These are phyloP conservation scores for Sanghuangporus sanghuang DNA, from an alignment of 1,284 basidiomycete species.

Conservation along the genomic window DNA sequence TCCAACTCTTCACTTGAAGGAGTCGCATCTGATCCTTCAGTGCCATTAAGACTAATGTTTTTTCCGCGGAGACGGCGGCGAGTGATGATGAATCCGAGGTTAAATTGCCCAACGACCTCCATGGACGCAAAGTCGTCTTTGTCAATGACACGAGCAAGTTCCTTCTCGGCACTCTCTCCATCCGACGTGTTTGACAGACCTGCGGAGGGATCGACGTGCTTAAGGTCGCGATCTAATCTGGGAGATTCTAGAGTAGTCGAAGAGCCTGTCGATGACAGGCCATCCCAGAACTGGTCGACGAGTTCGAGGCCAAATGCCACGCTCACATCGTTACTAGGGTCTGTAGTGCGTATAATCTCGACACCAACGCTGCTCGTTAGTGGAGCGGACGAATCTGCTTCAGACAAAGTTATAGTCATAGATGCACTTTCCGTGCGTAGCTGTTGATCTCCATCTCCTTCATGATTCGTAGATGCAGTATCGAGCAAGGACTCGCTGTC, in stretches of 20 bases:
- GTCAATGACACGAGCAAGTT: conserved; percentile 80
- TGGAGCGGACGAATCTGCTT: conserved; percentile 16
- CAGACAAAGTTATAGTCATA: not conserved
- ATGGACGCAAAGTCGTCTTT: conserved; percentile 86
- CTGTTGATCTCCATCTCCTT: conserved; percentile 1
- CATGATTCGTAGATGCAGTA: conserved; percentile 12
- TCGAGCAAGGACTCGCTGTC: conserved; percentile 21
- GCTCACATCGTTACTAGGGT: conserved; percentile 31
- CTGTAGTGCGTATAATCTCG: conserved; percentile 42
- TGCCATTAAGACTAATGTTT: not conserved
- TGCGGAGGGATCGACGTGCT: conserved; percentile 17
- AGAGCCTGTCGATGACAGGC: not conserved
- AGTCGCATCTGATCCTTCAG: conserved; percentile 14
- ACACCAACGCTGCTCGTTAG: conserved; percentile 24
- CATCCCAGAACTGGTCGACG: not conserved
- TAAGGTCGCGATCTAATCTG: conserved; percentile 26
- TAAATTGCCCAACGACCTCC: conserved; percentile 92
- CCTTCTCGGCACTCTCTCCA: conserved; percentile 57
- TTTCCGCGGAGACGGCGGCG: conserved; percentile 44
- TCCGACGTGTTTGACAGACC: conserved; percentile 55
- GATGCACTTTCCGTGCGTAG: not conserved
- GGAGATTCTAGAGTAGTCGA: not conserved
- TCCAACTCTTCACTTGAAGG: conserved; percentile 40
- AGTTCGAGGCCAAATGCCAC: conserved; percentile 41
- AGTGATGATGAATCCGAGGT: conserved; percentile 91